phyloP scores from a whole-genome alignment of 345 rosid species.

The Brassica cretica region DNA sequence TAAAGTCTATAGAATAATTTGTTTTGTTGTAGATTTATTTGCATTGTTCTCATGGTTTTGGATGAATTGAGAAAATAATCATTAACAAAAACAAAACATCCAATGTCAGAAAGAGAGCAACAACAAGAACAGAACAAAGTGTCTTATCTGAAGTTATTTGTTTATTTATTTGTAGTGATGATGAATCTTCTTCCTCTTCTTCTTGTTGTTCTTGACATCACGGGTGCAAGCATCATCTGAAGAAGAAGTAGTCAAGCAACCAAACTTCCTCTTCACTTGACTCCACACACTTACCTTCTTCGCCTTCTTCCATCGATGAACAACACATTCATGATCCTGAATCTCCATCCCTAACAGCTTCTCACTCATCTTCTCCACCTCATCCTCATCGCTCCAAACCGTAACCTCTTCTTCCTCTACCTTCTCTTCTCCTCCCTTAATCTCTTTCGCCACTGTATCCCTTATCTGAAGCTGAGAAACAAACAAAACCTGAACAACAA shows the following conservation, averaged over 20 bases:
- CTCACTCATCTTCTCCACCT: constrained; percentile 43
- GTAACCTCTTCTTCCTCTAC: constrained; percentile 32
- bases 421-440: constrained; percentile 31
- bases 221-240: constrained; percentile 26
- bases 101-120: constrained; percentile 24
- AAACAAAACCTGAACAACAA: constrained; percentile 56
- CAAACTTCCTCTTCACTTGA: constrained; percentile 84
- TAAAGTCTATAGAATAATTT: constrained; percentile 11
- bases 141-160: not conserved
- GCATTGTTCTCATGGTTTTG: constrained; percentile 13
- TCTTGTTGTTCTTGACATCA: constrained; percentile 21
- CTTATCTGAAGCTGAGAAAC: constrained; percentile 63
- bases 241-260: constrained; percentile 48
- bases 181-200: constrained; percentile 34
- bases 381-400: constrained; percentile 24
- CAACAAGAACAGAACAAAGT: constrained; percentile 12
- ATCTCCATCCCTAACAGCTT: constrained; percentile 55
- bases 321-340: constrained; percentile 37
- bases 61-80: not conserved
- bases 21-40: constrained; percentile 23
- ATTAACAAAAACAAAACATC: not conserved
- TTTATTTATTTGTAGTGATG: constrained; percentile 10
- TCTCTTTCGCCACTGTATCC: constrained; percentile 46
- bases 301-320: constrained; percentile 32
- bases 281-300: constrained; percentile 63